Evolutionary conservation across 495 filamentous ascomycete species (phyloP).

Genomic region (Hyaloscypha variabilis): DNA sequence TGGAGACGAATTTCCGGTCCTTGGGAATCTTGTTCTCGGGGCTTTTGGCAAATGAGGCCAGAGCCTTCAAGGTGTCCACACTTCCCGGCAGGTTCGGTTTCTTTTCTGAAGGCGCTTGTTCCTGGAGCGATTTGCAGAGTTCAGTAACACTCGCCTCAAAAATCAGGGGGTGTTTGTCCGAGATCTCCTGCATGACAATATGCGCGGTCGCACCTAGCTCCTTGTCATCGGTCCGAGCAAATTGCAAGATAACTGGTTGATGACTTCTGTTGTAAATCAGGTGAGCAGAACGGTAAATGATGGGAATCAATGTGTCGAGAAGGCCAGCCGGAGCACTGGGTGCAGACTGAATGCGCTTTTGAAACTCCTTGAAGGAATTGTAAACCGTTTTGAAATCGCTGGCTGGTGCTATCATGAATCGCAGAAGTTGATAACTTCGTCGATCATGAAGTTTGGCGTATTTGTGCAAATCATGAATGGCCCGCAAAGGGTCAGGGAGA

Average conservation of each 20-base stretch:
- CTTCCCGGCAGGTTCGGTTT: slow-evolving; percentile 66
- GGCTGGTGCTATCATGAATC: slow-evolving; percentile 80
- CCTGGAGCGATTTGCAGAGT: slow-evolving; percentile 81
- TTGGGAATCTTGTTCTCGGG: slow-evolving; percentile 80
- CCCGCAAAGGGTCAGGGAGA: slow-evolving; percentile 71
- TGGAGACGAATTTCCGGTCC: slow-evolving; percentile 81
- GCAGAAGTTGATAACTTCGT: slow-evolving; percentile 85
- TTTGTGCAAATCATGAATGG: slow-evolving; percentile 75
- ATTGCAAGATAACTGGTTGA: slow-evolving; percentile 84
- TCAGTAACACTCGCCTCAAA: slow-evolving; percentile 91
- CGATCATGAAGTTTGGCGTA: slow-evolving; percentile 93
- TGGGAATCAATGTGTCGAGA: slow-evolving; percentile 77
- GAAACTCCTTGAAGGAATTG: slow-evolving; percentile 87
- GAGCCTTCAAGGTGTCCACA: slow-evolving; percentile 90
- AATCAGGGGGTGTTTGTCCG: slow-evolving; percentile 80
- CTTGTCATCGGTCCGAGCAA: slow-evolving; percentile 78
- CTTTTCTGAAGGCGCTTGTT: slow-evolving; percentile 72
- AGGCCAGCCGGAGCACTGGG: slow-evolving; percentile 56
- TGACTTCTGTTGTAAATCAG: slow-evolving; percentile 94
- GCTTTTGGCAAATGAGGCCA: slow-evolving; percentile 82
- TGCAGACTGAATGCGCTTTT: slow-evolving; percentile 74
- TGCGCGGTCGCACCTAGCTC: slow-evolving; percentile 78
- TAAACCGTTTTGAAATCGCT: slow-evolving; percentile 90
- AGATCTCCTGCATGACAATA: slow-evolving; percentile 91
- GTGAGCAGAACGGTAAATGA: slow-evolving; percentile 81